Base-by-base conservation (phyloP, 2,329 filamentous ascomycete species). In the Colletotrichum noveboracense region DNA sequence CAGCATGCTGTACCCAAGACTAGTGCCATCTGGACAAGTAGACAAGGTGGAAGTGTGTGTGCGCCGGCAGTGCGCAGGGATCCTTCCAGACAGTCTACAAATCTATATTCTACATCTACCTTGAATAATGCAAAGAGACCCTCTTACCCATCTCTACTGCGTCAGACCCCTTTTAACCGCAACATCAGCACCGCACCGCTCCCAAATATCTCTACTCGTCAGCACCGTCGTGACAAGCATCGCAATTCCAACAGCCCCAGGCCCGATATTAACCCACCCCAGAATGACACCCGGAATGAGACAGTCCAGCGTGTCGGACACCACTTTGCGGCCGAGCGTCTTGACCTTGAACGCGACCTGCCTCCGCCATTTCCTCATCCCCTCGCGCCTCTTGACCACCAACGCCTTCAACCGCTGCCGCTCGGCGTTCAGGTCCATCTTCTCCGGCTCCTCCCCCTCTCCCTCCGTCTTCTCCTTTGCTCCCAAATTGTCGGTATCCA, bases 151-250 rank as follows among this genome's bases (percentile, higher is more conserved):
- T n/a, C n/a, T n/a, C n/a, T 58, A 14, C 18, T 10, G 43, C 10
- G 14, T 9, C 16, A 28, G 6, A 14, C 43, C n/a, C 24, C 62
- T 66, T 32, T 43, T 67, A 2, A 32, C 60, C 32, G 30, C 13
- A 3, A 75, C 71, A 13, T n/a, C 21, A 7, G 66, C 70, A 16
- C 74, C 74, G 32, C 87, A 88, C 70, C 86, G 85, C 74, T 89
- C 87, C 93, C 93, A 95, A 4, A 93, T 89, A 78, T 91, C 90
- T 77, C 85, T 81, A 2, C 89, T 89, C 12, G 92, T 92, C 61
- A 95, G 80, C 6, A 93, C 61, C 1, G 93, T 94, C 66, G 92
- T 93, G 26, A 90, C 79, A 24, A 93, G 83, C 89, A 93, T 93
- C 10, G 89, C 88, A 14, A 88, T 71, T 2, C 91, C 92, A 2